Evolutionary conservation across 805 yeast species (phyloP), one percentile per base, ranked within the genome.

Genomic region (Hanseniaspora thailandica): DNA sequence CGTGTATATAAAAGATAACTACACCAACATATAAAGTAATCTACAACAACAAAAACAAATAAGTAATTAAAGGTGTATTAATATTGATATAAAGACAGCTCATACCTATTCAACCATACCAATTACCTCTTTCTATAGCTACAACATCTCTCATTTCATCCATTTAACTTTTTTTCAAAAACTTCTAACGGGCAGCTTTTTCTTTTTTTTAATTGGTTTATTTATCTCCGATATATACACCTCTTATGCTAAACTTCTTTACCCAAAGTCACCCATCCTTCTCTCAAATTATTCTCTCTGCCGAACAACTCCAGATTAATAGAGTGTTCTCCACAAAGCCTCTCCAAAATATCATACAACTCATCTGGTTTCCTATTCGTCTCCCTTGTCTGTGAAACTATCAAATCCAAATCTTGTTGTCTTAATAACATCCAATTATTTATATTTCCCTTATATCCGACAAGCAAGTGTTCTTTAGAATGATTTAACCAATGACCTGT

Each of bases 401-500:
- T 73, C 6, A 83, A 68, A 62, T 89, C 96, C 3, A 82, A 71
- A 63, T 89, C 96, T 17, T 84, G 65, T 30, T 76, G 72, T 51
- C 72, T 69, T 13, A 50, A 17, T 54, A 76, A 77, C 26, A 87
- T 61, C 95, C 95, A 86, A 34, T 66, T 61, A 0, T 94, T 88
- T 7, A 50, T 40, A 39, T 77, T 63, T 0, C 96, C 97, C 61
- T 89, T 89, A 25, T 84, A 62, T 31, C 96, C 97, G 8, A 90
- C 84, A 4, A 89, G 67, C 43, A 87, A 70, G 64, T 89, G 97
- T 65, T 89, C 97, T 61, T 89, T 89, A 0, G 96, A 84, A 66
- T 89, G 97, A 63, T 89, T 89, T 51, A 89, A 72, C 97, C 97
- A 89, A 65, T 89, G 97, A 0, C 97, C 97, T 0, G 97, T 89